Percentiles rank a stretch among this genome's conserved stretches.
These are phyloP conservation scores for Capsicum baccatum DNA, from an alignment of 257 asterid genomes.

Conservation along the genomic window DNA sequence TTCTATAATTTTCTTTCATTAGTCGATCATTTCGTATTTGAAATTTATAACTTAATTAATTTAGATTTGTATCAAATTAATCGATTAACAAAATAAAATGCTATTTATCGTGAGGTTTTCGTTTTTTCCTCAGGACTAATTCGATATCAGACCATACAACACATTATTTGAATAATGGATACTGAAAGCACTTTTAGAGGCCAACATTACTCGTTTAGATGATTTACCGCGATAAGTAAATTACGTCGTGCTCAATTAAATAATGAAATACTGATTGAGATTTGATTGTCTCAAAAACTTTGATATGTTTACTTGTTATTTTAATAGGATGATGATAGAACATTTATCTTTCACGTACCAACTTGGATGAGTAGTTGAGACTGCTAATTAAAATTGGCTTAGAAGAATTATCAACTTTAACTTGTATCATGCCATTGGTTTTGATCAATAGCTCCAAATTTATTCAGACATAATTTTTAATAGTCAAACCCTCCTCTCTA, in stretches of 20 bases:
- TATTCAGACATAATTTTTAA: neutral
- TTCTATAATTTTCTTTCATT: too few species aligned
- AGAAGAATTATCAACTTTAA: neutral
- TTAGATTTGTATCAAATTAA: too few species aligned
- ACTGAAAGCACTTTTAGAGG: too few species aligned
- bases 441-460: neutral
- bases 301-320: neutral
- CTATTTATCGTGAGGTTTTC: too few species aligned
- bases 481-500: neutral
- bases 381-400: neutral
- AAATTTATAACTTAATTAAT: too few species aligned
- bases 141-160: too few species aligned
- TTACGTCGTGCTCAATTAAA: neutral
- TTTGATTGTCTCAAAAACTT: neutral
- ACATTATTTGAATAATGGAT: too few species aligned
- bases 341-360: neutral
- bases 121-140: too few species aligned
- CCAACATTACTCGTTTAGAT: too few species aligned
- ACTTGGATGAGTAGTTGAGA: neutral
- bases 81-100: too few species aligned
- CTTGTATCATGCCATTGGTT: neutral
- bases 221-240: too few species aligned
- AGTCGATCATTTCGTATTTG: too few species aligned
- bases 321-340: neutral
- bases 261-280: neutral